phyloP scores from a whole-genome alignment of 2,329 filamentous ascomycete species.

The Cladophialophora yegresii region DNA sequence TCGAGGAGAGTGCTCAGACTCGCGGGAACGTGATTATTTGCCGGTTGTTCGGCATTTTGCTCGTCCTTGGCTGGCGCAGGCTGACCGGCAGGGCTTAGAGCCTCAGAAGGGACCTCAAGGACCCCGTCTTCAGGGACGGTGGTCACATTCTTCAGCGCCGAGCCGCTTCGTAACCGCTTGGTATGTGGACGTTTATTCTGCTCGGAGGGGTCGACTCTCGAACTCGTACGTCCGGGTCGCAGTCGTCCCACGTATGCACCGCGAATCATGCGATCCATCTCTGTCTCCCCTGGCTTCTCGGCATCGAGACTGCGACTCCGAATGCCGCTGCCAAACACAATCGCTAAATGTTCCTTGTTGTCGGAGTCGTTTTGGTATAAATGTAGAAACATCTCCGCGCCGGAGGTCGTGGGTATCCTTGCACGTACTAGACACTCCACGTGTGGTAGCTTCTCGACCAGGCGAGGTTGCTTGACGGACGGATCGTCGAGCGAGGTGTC shows the following conservation, averaged over 20 bases:
- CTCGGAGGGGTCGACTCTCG: conserved; percentile 57
- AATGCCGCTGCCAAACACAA: conserved; percentile 89
- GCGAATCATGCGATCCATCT: conserved; percentile 75
- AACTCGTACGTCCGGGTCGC: conserved; percentile 79
- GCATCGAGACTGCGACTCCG: conserved; percentile 63
- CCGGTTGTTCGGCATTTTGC: conserved; percentile 17
- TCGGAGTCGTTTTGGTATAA: conserved; percentile 91
- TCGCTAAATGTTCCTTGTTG: conserved; percentile 93
- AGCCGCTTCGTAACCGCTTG: conserved; percentile 24
- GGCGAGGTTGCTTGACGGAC: conserved; percentile 63
- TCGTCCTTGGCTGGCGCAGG: conserved; percentile 14
- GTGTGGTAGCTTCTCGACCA: conserved; percentile 73
- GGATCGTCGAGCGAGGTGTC: conserved; percentile 40
- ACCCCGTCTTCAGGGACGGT: conserved; percentile 28
- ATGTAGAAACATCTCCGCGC: conserved; percentile 95
- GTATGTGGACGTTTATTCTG: conserved; percentile 18
- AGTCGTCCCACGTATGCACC: conserved; percentile 89
- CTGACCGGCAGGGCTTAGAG: conserved; percentile 2
- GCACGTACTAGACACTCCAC: conserved; percentile 95
- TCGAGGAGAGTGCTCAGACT: conserved; percentile 23
- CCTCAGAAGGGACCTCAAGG: conserved; percentile 14
- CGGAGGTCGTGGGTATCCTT: conserved; percentile 86
- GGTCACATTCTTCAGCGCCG: conserved; percentile 38
- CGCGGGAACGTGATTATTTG: not conserved
- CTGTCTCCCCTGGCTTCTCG: conserved; percentile 50